Base-by-base conservation (phyloP, 768 basidiomycete species). In the Punctularia strigosozonata region DNA sequence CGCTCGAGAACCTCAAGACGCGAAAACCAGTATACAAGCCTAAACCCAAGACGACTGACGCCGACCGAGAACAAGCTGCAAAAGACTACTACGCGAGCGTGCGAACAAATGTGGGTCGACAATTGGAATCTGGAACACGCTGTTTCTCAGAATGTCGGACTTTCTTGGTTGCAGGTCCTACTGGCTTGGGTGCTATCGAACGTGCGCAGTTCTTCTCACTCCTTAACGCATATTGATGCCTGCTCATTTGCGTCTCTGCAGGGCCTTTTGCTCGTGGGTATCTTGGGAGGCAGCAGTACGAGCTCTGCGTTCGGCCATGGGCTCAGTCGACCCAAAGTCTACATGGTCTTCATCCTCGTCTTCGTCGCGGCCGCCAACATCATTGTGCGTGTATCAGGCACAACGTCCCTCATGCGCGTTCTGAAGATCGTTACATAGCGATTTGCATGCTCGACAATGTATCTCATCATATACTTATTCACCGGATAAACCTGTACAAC, bases 21-120 rank as follows among this genome's bases (percentile, higher is more conserved):
- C 60, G 71, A 37, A 73, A 73, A 48, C 68, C 66, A 47, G 60
- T 50, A 47, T 52, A 53, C n/a, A 62, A 59, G 41, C 40, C 46
- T 30, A 57, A 36, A 38, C 38, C 49, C 4, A 19, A 34, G 25
- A 57, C 59, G 43, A 71, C 56, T 19, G 58, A 64, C 14, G 69
- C 72, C 10, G 84, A 87, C 55, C 75, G 68, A 52, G 83, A 88
- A 46, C 71, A 77, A 45, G 71, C 69, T 1, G 83, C 83, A 7
- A 80, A 77, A 51, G 85, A 88, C 48, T 91, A 90, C 60, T 92
- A 90, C 56, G 85, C 87, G 1, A 79, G 77, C 49, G 84, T 91
- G 39, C 64, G 88, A 46, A 89, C 87, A 5, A 89, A 90, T 60
- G 82, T 69, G 33, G 33, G 62, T 45, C n/a, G 15, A 14, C 24